Percentiles rank a stretch among this genome's conserved stretches.
Conservation (phyloP, 768 basidiomycete genomes). For the Boletus sensibilis region DNA sequence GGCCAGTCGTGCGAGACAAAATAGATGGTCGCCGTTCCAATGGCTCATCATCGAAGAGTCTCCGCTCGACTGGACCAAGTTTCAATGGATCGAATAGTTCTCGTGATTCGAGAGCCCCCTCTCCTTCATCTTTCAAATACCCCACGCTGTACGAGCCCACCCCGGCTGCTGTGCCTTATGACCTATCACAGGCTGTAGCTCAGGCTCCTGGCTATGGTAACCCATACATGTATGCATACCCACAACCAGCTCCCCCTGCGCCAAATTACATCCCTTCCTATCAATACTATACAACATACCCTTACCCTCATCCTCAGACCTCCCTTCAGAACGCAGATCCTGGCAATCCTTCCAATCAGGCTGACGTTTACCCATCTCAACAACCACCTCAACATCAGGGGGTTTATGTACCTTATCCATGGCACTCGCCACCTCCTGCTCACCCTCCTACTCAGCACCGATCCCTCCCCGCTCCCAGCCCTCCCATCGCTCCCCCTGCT, state of each 20-base stretch:
- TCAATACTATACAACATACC: slow-evolving; percentile 47
- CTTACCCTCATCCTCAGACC: slow-evolving; percentile 49
- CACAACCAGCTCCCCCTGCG: slow-evolving; percentile 37
- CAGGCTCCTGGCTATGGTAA: slow-evolving; percentile 32
- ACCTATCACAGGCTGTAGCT: slow-evolving; percentile 31
- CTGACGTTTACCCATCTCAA: slow-evolving; percentile 34
- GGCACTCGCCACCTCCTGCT: slow-evolving; percentile 37
- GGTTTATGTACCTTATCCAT: slow-evolving; percentile 31
- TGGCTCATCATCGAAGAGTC: slow-evolving; percentile 59
- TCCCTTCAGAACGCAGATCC: slow-evolving; percentile 41
- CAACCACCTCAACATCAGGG: slow-evolving; percentile 34
- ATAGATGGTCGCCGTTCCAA: slow-evolving; percentile 53
- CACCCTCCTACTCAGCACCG: slow-evolving; percentile 43
- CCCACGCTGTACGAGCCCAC: slow-evolving; percentile 69
- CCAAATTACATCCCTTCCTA: slow-evolving; percentile 42
- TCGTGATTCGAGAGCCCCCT: slow-evolving; percentile 70
- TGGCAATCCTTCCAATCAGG: slow-evolving; percentile 23
- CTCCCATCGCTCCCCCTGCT: slow-evolving; percentile 30
- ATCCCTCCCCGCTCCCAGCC: slow-evolving; percentile 32
- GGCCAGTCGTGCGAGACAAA: slow-evolving; percentile 53
- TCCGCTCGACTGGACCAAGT: slow-evolving; percentile 50
- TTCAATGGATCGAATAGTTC: slow-evolving; percentile 61
- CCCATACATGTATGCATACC: slow-evolving; percentile 41
- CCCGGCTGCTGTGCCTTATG: slow-evolving; percentile 29
- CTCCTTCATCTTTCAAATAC: slow-evolving; percentile 70